phyloP scores from a whole-genome alignment of 2,329 filamentous ascomycete genomes.

The Diaporthe helianthi region DNA sequence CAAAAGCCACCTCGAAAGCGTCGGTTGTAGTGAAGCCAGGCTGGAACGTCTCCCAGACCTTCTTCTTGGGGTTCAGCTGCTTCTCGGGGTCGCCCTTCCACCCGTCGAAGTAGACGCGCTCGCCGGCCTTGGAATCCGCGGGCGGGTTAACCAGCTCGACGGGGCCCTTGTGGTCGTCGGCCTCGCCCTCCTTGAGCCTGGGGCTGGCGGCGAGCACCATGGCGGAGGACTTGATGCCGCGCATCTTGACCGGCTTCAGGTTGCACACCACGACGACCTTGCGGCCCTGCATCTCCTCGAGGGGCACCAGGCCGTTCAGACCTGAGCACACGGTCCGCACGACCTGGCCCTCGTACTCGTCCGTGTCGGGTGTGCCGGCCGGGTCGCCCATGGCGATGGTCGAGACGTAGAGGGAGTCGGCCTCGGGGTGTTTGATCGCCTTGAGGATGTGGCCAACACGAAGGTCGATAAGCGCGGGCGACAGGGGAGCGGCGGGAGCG shows the following conservation, averaged over 20 bases:
- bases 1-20: slow-evolving; percentile 82
- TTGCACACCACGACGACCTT: slow-evolving; percentile 97
- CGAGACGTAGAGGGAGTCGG: slow-evolving; percentile 93
- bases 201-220: slow-evolving; percentile 98
- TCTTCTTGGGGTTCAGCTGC: slow-evolving; percentile 98
- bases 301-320: slow-evolving; percentile 87
- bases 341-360: slow-evolving; percentile 88
- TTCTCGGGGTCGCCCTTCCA: slow-evolving; percentile 94
- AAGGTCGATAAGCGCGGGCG: slow-evolving; percentile 88
- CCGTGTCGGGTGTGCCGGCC: slow-evolving; percentile 84
- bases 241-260: slow-evolving; percentile 99
- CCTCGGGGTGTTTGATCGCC: slow-evolving; percentile 93
- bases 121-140: slow-evolving; percentile 78
- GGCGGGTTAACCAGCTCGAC: slow-evolving; percentile 93
- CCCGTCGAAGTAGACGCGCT: slow-evolving; percentile 91
- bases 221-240: slow-evolving; percentile 76
- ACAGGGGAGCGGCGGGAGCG: slow-evolving; percentile 75
- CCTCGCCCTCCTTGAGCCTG: slow-evolving; percentile 80
- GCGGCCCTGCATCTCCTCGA: slow-evolving; percentile 96
- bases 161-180: slow-evolving; percentile 83
- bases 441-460: slow-evolving; percentile 97
- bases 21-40: slow-evolving; percentile 93
- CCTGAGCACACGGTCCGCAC: slow-evolving; percentile 97
- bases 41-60: slow-evolving; percentile 97
- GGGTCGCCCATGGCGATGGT: slow-evolving; percentile 94